Evolutionary conservation across 225 moss, liverwort and hornwort species (phyloP).

Genomic region (Marchantia polymorpha): DNA sequence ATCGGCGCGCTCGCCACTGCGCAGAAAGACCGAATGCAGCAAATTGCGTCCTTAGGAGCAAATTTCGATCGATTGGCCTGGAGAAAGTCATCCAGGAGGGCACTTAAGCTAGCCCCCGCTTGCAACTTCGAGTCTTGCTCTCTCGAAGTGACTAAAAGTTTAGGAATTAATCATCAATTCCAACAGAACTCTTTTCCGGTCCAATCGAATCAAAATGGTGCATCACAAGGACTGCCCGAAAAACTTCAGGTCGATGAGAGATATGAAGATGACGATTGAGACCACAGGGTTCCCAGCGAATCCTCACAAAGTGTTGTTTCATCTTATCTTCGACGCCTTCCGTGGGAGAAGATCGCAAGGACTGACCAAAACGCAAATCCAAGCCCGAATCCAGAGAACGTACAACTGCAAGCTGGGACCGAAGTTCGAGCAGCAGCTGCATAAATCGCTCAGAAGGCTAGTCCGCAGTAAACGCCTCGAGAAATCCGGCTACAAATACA

Average conservation of each 20-base stretch:
- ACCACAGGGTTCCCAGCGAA: constrained; percentile 10
- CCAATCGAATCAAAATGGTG: neutral
- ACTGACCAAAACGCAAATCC: constrained; percentile 7
- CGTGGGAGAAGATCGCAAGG: constrained; percentile 6
- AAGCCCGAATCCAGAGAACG: constrained; percentile 6
- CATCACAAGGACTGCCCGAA: neutral
- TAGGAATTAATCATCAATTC: neutral
- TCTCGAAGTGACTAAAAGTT: neutral
- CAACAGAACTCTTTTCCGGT: neutral
- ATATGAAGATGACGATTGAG: constrained; percentile 4
- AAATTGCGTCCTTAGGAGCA: neutral
- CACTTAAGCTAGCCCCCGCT: too few relatives aligned
- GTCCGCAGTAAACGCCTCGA: neutral
- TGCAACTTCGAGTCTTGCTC: neutral
- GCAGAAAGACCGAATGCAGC: neutral
- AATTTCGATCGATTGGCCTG: too few relatives aligned
- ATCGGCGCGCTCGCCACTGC: too few relatives aligned
- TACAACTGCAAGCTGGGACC: constrained; percentile 20
- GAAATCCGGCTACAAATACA: neutral
- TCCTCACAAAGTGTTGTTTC: constrained; percentile 34
- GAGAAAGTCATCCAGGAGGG: too few relatives aligned
- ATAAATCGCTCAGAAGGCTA: constrained; percentile 7
- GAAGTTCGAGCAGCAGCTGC: constrained; percentile 12
- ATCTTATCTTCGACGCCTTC: constrained; percentile 33
- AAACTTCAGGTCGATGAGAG: neutral